Percentiles rank a stretch among this genome's conserved stretches.
phyloP scores from a whole-genome alignment of 495 filamentous ascomycete species.

The Pyrenopolyporus hunteri region DNA sequence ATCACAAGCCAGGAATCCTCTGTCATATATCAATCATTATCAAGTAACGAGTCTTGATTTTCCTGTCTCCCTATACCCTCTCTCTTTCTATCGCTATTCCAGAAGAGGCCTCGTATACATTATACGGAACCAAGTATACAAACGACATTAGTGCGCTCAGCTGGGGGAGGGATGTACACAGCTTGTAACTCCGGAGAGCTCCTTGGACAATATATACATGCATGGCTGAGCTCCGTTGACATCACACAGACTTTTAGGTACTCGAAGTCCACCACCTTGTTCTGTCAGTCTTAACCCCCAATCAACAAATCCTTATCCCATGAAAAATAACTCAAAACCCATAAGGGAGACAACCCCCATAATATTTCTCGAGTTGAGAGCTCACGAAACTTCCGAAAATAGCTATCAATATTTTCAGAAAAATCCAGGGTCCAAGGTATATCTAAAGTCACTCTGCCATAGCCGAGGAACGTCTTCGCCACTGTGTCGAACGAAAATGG shows the following conservation, averaged over 20 bases:
- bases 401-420: slow-evolving; percentile 20
- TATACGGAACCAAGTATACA: slow-evolving; percentile 11
- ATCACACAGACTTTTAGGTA: slow-evolving; percentile 31
- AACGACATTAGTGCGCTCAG: slow-evolving; percentile 12
- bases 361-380: slow-evolving; percentile 28
- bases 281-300: slow-evolving; percentile 24
- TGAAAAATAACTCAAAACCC: slow-evolving; percentile 38
- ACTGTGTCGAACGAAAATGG: slow-evolving; percentile 34
- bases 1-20: slow-evolving; percentile 27
- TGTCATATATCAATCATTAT: slow-evolving; percentile 21
- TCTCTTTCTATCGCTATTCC: neutral
- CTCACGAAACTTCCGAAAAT: slow-evolving; percentile 8
- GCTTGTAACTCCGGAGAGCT: slow-evolving; percentile 32
- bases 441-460: slow-evolving; percentile 27
- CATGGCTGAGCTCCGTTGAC: slow-evolving; percentile 30
- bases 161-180: slow-evolving; percentile 11
- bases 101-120: neutral
- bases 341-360: slow-evolving; percentile 10
- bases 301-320: slow-evolving; percentile 30
- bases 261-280: slow-evolving; percentile 7
- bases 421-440: slow-evolving; percentile 19
- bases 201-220: slow-evolving; percentile 32
- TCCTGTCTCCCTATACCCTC: neutral
- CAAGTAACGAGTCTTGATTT: neutral
- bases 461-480: slow-evolving; percentile 24